Conservation (phyloP, 2,329 filamentous ascomycete species). For the Claviceps digitariae region DNA sequence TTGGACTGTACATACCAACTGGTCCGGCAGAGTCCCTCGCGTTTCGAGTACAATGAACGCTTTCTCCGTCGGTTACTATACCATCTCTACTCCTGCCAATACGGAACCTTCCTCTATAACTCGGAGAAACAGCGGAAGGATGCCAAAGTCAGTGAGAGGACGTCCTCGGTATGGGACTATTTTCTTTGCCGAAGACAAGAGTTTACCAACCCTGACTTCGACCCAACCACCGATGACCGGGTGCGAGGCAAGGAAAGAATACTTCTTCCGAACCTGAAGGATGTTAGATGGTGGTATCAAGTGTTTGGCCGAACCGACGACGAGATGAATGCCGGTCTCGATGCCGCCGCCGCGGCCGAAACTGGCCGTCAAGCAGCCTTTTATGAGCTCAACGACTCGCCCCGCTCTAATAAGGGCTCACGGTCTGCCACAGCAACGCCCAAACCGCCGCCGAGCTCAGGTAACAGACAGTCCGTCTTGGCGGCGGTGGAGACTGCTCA, state of each 20-base stretch:
- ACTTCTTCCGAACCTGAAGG: constrained; percentile 61
- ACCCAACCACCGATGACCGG: constrained; percentile 61
- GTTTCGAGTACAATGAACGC: constrained; percentile 93
- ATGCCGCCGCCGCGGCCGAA: constrained; percentile 39
- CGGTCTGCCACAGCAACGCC: constrained; percentile 18
- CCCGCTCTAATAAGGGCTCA: constrained; percentile 13
- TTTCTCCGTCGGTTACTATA: constrained; percentile 83
- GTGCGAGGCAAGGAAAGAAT: constrained; percentile 69
- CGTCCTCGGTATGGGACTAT: constrained; percentile 89
- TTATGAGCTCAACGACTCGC: constrained; percentile 17
- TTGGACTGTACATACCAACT: constrained; percentile 89
- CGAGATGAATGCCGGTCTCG: constrained; percentile 74
- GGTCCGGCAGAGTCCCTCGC: constrained; percentile 67
- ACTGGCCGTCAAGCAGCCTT: constrained; percentile 25
- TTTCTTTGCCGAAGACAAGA: constrained; percentile 70
- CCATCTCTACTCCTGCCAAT: constrained; percentile 91
- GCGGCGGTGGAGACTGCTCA: constrained; percentile 46
- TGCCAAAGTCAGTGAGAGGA: constrained; percentile 52
- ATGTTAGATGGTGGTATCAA: constrained; percentile 90
- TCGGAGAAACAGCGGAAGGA: constrained; percentile 79
- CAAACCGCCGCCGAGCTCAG: constrained; percentile 24
- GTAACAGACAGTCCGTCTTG: constrained; percentile 38
- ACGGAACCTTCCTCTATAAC: constrained; percentile 93
- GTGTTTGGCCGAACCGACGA: constrained; percentile 73
- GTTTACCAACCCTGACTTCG: constrained; percentile 73